Base-by-base conservation (phyloP, 2,329 filamentous ascomycete species). In the Aureobasidium musti region DNA sequence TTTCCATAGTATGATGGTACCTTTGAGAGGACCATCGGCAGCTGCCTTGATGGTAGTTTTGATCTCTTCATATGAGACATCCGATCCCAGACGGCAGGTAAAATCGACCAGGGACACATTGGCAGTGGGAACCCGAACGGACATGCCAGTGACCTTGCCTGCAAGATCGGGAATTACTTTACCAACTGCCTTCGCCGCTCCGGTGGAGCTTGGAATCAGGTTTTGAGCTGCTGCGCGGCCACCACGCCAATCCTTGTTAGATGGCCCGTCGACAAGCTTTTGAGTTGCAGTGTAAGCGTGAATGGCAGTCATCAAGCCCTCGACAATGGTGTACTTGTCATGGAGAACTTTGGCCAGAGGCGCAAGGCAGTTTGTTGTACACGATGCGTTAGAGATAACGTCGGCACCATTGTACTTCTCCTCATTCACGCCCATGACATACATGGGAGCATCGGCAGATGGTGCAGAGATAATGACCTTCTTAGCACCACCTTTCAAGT, bases 241-340 rank as follows among this genome's bases (percentile, higher is more conserved):
- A 88, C 95, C 95, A 84, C 94, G 91, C 94, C 94, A 99, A 87
- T 98, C 95, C 91, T 99, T 99, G 82, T 84, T 85, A 72, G 95
- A 98, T 78, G 95, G 95, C 79, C 92, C 95, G 78, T 99, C 95
- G 77, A 98, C 95, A 77, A 93, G 96, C 91, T 97, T 97, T 87
- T 98, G 95, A 81, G 95, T 98, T 77, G 95, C 95, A 76, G 95
- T 98, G 90, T 98, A 98, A 77, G 95, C 97, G 90, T 99, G 95
- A 82, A 98, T 88, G 74, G 95, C 98, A 84, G 95, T 98, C 95
- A 99, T 99, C 77, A 98, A 89, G 87, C 94, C 95, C 88, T 99
- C 95, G 78, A 97, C 83, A 80, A 99, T 95, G 82, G 86, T 89
- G 86, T 90, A 99, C 83, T 97, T 96, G n/a, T n/a, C n/a, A n/a